Evolutionary conservation across 352 stramenopile species (phyloP).

Genomic region (Globisporangium camurandrum): DNA sequence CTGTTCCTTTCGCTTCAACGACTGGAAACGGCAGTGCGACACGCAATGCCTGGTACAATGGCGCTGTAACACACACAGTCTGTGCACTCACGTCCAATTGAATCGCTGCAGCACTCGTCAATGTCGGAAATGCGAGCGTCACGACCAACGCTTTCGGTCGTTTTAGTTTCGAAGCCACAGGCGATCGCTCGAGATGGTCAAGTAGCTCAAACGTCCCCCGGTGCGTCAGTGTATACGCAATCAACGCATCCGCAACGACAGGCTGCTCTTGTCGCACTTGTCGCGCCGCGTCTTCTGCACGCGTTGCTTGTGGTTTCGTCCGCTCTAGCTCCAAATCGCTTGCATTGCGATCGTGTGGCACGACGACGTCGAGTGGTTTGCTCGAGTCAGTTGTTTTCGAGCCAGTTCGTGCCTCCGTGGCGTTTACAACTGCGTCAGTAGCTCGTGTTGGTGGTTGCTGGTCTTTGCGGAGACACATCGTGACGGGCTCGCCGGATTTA

Average conservation of each 20-base stretch:
- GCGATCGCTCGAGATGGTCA: constrained; percentile 63
- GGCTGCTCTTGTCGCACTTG: too few relatives aligned
- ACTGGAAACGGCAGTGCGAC: constrained; percentile 71
- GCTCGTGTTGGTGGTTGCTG: constrained; percentile 3
- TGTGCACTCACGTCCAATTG: constrained; percentile 63
- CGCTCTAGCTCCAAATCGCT: too few relatives aligned
- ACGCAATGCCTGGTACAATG: constrained; percentile 42
- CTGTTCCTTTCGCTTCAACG: constrained; percentile 62
- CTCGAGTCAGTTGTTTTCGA: not conserved
- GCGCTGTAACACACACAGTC: constrained; percentile 27
- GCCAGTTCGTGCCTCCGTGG: constrained; percentile 14
- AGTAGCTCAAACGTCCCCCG: constrained; percentile 62
- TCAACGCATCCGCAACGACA: too few relatives aligned
- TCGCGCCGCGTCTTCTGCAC: too few relatives aligned
- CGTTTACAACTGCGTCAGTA: not conserved
- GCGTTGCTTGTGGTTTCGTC: not conserved
- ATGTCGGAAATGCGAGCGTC: constrained; percentile 50
- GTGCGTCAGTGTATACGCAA: constrained; percentile 58
- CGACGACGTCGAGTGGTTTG: too few relatives aligned
- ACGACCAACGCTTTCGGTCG: constrained; percentile 63
- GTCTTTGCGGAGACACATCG: constrained; percentile 55
- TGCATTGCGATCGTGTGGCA: too few relatives aligned
- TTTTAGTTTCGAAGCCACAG: constrained; percentile 21
- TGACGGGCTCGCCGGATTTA: constrained; percentile 73
- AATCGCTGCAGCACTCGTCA: constrained; percentile 43